Base-by-base conservation (phyloP, 2,329 filamentous ascomycete species). In the Monosporascus sp. region DNA sequence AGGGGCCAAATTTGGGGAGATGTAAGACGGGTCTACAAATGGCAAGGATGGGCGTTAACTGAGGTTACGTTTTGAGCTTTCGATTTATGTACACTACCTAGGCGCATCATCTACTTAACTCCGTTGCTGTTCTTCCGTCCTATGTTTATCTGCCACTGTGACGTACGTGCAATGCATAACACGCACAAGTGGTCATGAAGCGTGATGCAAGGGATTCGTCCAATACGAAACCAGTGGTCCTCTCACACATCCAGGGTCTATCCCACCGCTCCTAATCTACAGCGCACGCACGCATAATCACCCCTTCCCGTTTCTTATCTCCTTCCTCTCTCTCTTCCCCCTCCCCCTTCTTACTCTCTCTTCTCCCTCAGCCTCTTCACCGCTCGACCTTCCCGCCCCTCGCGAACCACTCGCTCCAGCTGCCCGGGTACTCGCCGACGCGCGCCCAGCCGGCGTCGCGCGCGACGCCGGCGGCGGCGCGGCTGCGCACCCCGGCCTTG, bases 401-500 rank as follows among this genome's bases (percentile, higher is more conserved):
- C 65, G 72, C 80, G 57, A 78, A 78, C 94, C 94, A 97, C 67
- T 97, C 93, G 58, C 89, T 47, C 86, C 86, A 92, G 66, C 85
- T 89, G 1, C 88, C 89, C 2, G 78, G 74, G 65, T 90, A 93
- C 72, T 91, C 88, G 20, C 82, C 83, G 0, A 89, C 82, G 7
- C 79, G 81, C 48, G 73, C 71, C 79, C 89, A 97, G 9, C 93
- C 93, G 2, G 85, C 86, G 66, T 88, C 80, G 62, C 77, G 76
- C 31, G 94, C 94, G 68, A 97, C 70, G 58, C 81, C 78, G 6
- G 91, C 91, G 6, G 92, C 92, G 1, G 88, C 82, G 46, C 79
- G 76, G 61, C 89, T 90, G 66, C 94, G 79, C 58, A 97, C 89
- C 2, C 94, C 94, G 0, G 92, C 86, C 74, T 90, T 95, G 74